phyloP scores from a whole-genome alignment of 2,329 filamentous ascomycete genomes.

The Paecilomyces formosus region DNA sequence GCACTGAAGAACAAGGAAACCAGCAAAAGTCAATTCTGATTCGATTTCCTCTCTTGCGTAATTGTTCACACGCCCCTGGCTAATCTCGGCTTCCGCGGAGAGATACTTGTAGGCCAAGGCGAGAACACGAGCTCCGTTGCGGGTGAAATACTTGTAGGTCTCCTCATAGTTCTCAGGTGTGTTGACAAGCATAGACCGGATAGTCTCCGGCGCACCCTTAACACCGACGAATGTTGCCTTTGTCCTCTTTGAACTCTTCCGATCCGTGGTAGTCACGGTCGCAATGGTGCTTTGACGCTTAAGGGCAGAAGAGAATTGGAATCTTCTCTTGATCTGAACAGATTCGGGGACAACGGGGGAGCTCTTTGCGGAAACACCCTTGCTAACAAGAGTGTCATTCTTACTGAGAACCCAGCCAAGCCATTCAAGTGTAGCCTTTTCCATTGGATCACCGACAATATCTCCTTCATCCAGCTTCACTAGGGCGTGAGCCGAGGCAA shows the following conservation, averaged over 20 bases:
- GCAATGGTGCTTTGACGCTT: conserved; percentile 96
- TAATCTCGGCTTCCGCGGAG: conserved; percentile 70
- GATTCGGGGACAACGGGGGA: conserved; percentile 51
- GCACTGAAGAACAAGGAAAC: conserved; percentile 91
- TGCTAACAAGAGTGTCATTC: conserved; percentile 75
- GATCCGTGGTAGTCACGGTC: conserved; percentile 65
- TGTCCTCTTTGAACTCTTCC: conserved; percentile 64
- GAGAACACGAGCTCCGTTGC: conserved; percentile 88
- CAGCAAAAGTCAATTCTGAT: conserved; percentile 75
- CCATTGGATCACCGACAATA: conserved; percentile 97
- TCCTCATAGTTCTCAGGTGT: conserved; percentile 88
- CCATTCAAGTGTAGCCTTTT: conserved; percentile 85
- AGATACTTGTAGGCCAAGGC: conserved; percentile 92
- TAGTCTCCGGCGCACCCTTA: conserved; percentile 96
- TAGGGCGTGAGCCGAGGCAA: conserved; percentile 89
- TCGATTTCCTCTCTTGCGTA: conserved; percentile 91
- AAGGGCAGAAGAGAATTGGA: conserved; percentile 94
- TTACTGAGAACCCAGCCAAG: conserved; percentile 89
- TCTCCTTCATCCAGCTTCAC: conserved; percentile 97
- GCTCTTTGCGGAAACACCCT: conserved; percentile 36
- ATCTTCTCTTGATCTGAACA: conserved; percentile 91
- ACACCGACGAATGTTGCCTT: conserved; percentile 88
- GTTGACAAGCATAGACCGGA: conserved; percentile 81
- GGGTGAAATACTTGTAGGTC: conserved; percentile 96
- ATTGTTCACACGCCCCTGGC: conserved; percentile 80